Percentiles rank a stretch among this genome's conserved stretches.
phyloP scores from a whole-genome alignment of 805 yeast species.

The Kazachstania bromeliacearum region DNA sequence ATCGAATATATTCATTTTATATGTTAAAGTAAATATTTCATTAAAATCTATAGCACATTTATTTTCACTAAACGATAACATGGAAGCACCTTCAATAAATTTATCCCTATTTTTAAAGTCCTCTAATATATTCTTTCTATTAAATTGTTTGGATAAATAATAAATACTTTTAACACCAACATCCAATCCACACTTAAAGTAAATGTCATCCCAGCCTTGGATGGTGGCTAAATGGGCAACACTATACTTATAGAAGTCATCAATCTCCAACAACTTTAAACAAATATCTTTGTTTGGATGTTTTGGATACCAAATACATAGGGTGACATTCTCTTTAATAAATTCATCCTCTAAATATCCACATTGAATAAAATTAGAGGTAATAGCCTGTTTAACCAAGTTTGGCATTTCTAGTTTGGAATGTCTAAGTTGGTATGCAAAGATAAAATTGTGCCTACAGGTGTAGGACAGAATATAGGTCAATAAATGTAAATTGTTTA shows the following conservation, averaged over 20 bases:
- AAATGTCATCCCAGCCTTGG: background rate
- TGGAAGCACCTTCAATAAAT: no score
- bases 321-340: background rate
- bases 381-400: background rate
- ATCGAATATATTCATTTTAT: background rate
- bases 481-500: background rate
- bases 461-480: background rate
- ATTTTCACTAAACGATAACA: no score
- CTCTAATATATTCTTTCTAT: background rate
- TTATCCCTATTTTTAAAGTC: no score
- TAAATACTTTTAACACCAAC: background rate
- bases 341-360: constrained; percentile 3
- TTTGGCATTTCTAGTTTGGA: background rate
- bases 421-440: constrained; percentile 1
- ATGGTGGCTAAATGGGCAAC: background rate
- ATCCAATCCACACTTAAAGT: background rate
- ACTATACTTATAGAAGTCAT: constrained; percentile 3
- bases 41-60: background rate
- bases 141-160: background rate
- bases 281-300: constrained; percentile 2
- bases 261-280: constrained; percentile 2
- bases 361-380: background rate
- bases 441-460: constrained; percentile 1
- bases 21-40: background rate
- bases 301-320: constrained; percentile 3